Base-by-base conservation (phyloP, 2,329 filamentous ascomycete genomes). In the Fusarium zealandicum region DNA sequence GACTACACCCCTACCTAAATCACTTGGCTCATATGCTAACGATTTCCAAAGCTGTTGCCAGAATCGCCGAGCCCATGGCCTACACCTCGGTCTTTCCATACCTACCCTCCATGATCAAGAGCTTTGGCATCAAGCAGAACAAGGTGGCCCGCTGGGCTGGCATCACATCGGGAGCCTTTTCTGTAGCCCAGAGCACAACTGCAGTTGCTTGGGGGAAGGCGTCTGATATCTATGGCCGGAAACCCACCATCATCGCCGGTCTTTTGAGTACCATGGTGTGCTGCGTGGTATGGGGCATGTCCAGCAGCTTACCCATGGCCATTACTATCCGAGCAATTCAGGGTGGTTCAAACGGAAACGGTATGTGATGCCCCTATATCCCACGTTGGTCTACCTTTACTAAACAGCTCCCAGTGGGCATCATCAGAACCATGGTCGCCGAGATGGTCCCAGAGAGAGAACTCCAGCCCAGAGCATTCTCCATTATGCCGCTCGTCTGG, bases 401-500 rank as follows among this genome's bases (percentile, higher is more conserved):
- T 51, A 8, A 45, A 33, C 9, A 6, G 8, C 6, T 31, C 6
- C 14, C 18, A 87, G 88, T 93, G n/a, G 90, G 95, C 2, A 97
- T 97, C 57, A 88, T 97, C 59, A 80, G 93, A 61, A 96, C 92
- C 13, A 92, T 95, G 77, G 92, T 97, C 2, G 93, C 93, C 0
- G 93, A 97, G 73, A 87, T 97, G 82, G 92, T 96, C 2, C 90
- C 92, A 0, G 87, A 95, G 72, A 92, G 84, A 71, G 89, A 92
- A 69, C 79, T 96, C 6, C 93, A 97, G 69, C 93, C 93, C 0
- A 81, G 86, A 45, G 95, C 95, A 0, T 98, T 98, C 73, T 92
- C 89, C 60, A 80, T 98, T 38, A 97, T 98, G 93, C 93, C 93
- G 4, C 76, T 98, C 13, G 90, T 85, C 27, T 98, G 92, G 89